Percentiles rank a stretch among this genome's conserved stretches.
Conservation (phyloP, 306 rosid species). For the Pterocarpus macrocarpus region DNA sequence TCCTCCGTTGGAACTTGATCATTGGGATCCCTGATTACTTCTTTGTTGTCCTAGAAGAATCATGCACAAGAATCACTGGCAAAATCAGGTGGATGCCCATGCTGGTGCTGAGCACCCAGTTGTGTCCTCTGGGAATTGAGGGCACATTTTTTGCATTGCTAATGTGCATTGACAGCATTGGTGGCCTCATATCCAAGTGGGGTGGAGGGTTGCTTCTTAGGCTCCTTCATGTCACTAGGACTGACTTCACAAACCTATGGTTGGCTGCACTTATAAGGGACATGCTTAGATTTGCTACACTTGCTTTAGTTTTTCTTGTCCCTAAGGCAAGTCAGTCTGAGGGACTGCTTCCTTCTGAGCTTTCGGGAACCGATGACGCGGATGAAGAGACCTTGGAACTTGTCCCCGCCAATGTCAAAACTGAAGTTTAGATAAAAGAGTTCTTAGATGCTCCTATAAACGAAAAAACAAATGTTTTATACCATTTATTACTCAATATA, state of each 20-base stretch:
- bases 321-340: conserved; percentile 63
- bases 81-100: conserved; percentile 79
- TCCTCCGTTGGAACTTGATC: conserved; percentile 71
- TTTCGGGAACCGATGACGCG: conserved; percentile 35
- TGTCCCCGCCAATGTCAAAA: conserved; percentile 53
- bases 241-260: conserved; percentile 73
- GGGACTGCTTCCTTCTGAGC: conserved; percentile 57
- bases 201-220: conserved; percentile 74
- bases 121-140: conserved; percentile 80
- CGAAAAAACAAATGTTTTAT: too few species aligned
- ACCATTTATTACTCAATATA: too few species aligned
- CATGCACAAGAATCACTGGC: conserved; percentile 53
- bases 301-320: conserved; percentile 70
- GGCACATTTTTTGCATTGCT: conserved; percentile 82
- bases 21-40: conserved; percentile 72
- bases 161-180: conserved; percentile 79
- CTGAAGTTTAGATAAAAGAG: conserved; percentile 25
- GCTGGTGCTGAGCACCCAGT: conserved; percentile 73
- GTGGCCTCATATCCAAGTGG: conserved; percentile 61
- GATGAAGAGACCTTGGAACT: conserved; percentile 67
- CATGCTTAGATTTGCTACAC: conserved; percentile 60
- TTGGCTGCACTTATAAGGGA: conserved; percentile 63
- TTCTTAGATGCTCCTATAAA: too few species aligned
- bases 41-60: conserved; percentile 70
- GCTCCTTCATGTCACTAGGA: conserved; percentile 63